A percentile compares a stretch with the other conserved stretches of the same genome.
Conservation (phyloP, 176 grass and related monocot species). For the Triticum aestivum region IWGSC_CS_RefSeq_v2.1 NC_057801.1:295010356-295010855, state of each 20-base stretch:
- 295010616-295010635: neutral
- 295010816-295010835: neutral
- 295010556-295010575: neutral
- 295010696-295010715: constrained; percentile 13
- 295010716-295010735: constrained; percentile 1
- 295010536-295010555: neutral
- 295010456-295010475: neutral
- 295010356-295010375: neutral
- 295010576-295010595: neutral
- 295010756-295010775: neutral
- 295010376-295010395: neutral
- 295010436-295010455: neutral
- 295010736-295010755: neutral
- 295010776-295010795: constrained; percentile 15
- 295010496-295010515: neutral
- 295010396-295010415: neutral
- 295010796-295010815: neutral
- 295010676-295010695: constrained; percentile 12
- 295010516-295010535: neutral
- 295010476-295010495: neutral
- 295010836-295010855: constrained; percentile 96
- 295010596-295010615: neutral
- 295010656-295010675: neutral
- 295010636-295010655: neutral
- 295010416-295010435: neutral